Evolutionary conservation across 192 early-diverging fungal species (phyloP), one percentile per base, ranked within the genome.

Genomic region (Dimargaris verticillata): DNA sequence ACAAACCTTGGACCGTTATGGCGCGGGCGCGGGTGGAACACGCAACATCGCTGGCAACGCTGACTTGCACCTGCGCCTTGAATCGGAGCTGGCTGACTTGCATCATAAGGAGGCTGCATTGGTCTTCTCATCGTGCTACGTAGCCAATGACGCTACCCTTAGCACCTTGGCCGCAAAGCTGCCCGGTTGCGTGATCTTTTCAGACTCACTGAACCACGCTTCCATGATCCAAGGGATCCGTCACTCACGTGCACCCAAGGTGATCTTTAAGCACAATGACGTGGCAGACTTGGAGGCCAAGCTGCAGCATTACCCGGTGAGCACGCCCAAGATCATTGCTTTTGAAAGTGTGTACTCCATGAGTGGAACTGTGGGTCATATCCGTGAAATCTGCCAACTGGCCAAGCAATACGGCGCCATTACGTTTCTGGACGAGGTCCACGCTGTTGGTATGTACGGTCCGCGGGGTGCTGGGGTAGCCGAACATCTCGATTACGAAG

Each of bases 361-460:
- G 93, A 91, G 84, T 25, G 93, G 93, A 59, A 87, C 88, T 10
- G 86, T 97, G 38, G 92, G 91, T 17, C 89, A 86, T 62, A 94
- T 94, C 65, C 81, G 88, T 47, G 85, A 89, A 52, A 94, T 97
- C 64, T 86, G 82, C 63, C 76, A 79, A 43, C 71, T 97, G 44
- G 92, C 93, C 57, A 86, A 85, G 45, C 92, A 93, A 75, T 97
- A 97, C 73, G 89, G 89, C 52, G 93, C 93, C 50, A 87, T 97
- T 63, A 97, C 93, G 28, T 97, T 93, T 78, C 72, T 94, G 46
- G 93, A 97, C 65, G 92, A 97, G 70, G 93, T 97, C 33, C 93
- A 97, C 63, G 92, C 93, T n/a, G 93, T 97, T n/a, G 93, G 93
- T 62, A 94, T 97, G 92, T 97, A 97, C 68, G 93, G 93, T 11